A percentile compares a stretch with the other conserved stretches of the same genome.
phyloP scores from a whole-genome alignment of 768 basidiomycete species.

The Pulveroboletus sp. region DNA sequence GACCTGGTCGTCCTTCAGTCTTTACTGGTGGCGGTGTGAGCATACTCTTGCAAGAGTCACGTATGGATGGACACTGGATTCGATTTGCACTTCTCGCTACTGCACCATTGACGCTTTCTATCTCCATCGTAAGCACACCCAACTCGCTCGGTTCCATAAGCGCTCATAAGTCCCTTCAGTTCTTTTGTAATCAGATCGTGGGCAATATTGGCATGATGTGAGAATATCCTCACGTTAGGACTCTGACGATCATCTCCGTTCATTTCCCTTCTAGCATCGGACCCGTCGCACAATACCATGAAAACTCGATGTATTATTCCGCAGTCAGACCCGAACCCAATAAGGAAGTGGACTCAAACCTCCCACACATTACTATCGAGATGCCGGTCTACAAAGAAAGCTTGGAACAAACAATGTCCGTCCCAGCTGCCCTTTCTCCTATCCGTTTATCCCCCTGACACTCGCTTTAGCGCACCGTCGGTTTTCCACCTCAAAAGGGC shows the following conservation, averaged over 20 bases:
- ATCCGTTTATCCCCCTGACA: not conserved
- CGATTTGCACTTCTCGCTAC: conserved; percentile 69
- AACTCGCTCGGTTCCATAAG: no score
- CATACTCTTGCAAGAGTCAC: conserved; percentile 61
- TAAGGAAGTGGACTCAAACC: conserved; percentile 55
- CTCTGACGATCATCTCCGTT: conserved; percentile 1
- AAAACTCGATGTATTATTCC: conserved; percentile 84
- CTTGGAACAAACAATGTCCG: conserved; percentile 78
- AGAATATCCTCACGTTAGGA: conserved; percentile 13
- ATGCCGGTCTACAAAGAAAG: conserved; percentile 90
- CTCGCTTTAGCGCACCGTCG: conserved; percentile 53
- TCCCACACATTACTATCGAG: conserved; percentile 78
- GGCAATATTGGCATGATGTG: conserved; percentile 66
- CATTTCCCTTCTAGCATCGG: conserved; percentile 53
- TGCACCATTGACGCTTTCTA: conserved; percentile 70
- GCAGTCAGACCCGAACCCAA: conserved; percentile 61
- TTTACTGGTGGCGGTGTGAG: conserved; percentile 64
- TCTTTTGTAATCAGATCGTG: conserved; percentile 71
- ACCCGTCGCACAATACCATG: conserved; percentile 81
- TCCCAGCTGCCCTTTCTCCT: conserved; percentile 7
- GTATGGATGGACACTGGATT: conserved; percentile 58
- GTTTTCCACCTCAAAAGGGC: conserved; percentile 64
- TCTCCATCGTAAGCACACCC: conserved; percentile 57
- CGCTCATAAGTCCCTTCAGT: conserved; percentile 38
- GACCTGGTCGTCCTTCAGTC: conserved; percentile 39